A percentile compares a stretch with the other conserved stretches of the same genome.
phyloP scores from a whole-genome alignment of 2,329 filamentous ascomycete genomes.

The Chaetomiaceae sp. region DNA sequence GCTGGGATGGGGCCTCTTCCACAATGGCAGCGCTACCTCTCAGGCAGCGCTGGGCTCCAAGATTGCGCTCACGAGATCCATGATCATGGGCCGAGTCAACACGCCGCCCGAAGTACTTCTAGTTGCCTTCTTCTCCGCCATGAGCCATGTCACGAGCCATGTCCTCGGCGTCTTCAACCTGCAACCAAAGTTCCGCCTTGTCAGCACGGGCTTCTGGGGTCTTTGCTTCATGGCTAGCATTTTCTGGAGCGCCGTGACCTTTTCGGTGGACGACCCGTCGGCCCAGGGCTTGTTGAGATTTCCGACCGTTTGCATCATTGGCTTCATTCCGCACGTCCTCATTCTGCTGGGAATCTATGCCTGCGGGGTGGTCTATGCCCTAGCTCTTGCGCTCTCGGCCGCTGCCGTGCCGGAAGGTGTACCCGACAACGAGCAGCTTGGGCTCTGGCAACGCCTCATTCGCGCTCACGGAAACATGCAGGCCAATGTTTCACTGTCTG shows the following conservation, averaged over 20 bases:
- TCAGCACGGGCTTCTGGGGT: constrained; percentile 87
- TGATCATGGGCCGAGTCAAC: constrained; percentile 75
- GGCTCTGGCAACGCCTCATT: constrained; percentile 54
- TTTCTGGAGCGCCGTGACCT: constrained; percentile 63
- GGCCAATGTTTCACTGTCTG: constrained; percentile 78
- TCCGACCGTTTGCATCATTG: constrained; percentile 89
- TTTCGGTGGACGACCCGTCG: constrained; percentile 53
- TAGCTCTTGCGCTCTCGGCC: constrained; percentile 72
- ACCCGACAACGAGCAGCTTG: constrained; percentile 29
- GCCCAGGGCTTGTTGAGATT: constrained; percentile 71
- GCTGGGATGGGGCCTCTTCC: constrained; percentile 64
- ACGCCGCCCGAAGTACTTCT: constrained; percentile 84
- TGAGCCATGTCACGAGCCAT: constrained; percentile 84
- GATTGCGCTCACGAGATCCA: constrained; percentile 52
- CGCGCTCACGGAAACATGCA: constrained; percentile 85
- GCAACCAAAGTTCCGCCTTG: constrained; percentile 71
- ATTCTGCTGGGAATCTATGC: constrained; percentile 71
- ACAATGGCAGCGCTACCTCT: constrained; percentile 39
- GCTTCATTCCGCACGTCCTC: constrained; percentile 89
- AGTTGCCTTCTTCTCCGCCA: constrained; percentile 78
- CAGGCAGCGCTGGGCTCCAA: constrained; percentile 32
- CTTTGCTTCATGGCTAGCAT: constrained; percentile 84
- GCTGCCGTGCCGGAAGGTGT: constrained; percentile 53
- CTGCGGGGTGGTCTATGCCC: constrained; percentile 68
- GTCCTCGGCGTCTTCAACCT: constrained; percentile 72